A percentile compares a stretch with the other conserved stretches of the same genome.
Evolutionary conservation across 116 monocot genomes (phyloP).

Genomic region (Dioscorea cayenensis): DNA sequence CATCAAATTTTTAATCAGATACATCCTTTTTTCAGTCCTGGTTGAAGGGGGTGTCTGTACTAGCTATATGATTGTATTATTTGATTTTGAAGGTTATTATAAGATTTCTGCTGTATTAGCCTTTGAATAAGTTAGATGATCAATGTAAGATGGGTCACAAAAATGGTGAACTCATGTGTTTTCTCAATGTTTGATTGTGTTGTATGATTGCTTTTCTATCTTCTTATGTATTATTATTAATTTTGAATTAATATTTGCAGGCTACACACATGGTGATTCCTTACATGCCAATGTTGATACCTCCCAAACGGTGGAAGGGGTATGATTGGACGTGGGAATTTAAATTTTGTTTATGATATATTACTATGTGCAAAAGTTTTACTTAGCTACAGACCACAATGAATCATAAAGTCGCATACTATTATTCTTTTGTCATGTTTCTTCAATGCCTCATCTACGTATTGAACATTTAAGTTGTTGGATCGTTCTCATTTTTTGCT

Average conservation of each 20-base stretch:
- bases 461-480: too few relatives aligned
- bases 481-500: too few relatives aligned
- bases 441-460: too few relatives aligned
- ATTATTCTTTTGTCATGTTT: conserved; percentile 8
- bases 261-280: conserved; percentile 80
- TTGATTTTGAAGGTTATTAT: too few relatives aligned
- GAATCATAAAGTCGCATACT: background rate
- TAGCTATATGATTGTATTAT: background rate
- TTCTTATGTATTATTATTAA: background rate
- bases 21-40: background rate
- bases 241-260: conserved; percentile 30
- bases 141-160: background rate
- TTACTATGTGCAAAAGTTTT: background rate
- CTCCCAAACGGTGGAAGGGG: conserved; percentile 84
- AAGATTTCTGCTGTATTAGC: too few relatives aligned
- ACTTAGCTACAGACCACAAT: background rate
- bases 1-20: background rate
- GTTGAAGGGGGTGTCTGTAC: background rate
- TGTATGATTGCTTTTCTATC: background rate
- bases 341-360: background rate
- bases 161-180: background rate
- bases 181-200: background rate
- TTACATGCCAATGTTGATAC: conserved; percentile 89
- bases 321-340: conserved; percentile 17
- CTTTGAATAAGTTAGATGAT: too few relatives aligned